These are phyloP conservation scores for Pseudodiploospora longispora DNA, from an alignment of 2,329 filamentous ascomycete genomes.

Conservation along the genomic window DNA sequence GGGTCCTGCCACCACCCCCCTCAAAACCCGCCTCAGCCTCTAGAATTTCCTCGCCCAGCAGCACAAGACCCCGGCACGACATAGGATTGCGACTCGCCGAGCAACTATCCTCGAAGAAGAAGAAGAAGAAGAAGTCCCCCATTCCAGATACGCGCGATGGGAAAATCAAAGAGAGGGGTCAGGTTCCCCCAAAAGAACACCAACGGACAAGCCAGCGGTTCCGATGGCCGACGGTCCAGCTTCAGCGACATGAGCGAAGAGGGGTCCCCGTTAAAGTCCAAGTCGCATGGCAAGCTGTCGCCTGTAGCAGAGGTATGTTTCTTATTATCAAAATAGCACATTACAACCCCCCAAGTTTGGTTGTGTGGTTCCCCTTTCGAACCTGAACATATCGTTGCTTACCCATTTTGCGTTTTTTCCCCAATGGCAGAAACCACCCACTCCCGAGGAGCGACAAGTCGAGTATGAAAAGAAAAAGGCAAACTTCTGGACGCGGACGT, in stretches of 20 bases:
- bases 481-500: slow-evolving; percentile 91
- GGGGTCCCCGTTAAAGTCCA: slow-evolving; percentile 25
- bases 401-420: background rate
- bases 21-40: too few species aligned
- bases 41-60: too few species aligned
- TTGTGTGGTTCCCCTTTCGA: background rate
- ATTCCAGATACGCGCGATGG: slow-evolving; percentile 18
- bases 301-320: slow-evolving; percentile 28
- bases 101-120: background rate
- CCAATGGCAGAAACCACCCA: slow-evolving; percentile 31
- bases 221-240: slow-evolving; percentile 56
- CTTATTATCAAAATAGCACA: background rate
- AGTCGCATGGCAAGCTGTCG: slow-evolving; percentile 20
- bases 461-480: slow-evolving; percentile 99
- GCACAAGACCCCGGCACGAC: background rate
- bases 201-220: slow-evolving; percentile 31
- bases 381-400: background rate
- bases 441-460: slow-evolving; percentile 33
- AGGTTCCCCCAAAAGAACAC: slow-evolving; percentile 45
- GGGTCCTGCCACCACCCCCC: too few species aligned
- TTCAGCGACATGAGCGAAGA: slow-evolving; percentile 63
- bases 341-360: background rate
- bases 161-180: slow-evolving; percentile 40
- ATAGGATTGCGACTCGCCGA: background rate
- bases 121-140: too few species aligned